Base-by-base conservation (phyloP, 2,329 filamentous ascomycete species). In the Fusarium sp. region DNA sequence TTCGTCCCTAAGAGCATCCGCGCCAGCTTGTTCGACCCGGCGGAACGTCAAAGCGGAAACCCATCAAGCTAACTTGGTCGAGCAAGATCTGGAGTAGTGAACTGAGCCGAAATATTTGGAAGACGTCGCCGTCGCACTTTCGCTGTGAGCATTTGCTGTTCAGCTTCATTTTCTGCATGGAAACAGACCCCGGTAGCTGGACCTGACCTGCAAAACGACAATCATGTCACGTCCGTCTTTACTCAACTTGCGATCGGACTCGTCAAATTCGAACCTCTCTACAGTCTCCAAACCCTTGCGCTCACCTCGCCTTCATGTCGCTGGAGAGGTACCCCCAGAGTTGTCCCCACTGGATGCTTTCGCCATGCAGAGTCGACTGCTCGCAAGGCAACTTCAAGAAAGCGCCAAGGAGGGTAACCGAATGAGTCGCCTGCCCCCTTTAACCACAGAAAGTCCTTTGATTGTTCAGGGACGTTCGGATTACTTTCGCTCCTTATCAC, bases 341-440 rank as follows among this genome's bases (percentile, higher is more conserved):
- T 86, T 98, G 60, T 98, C 96, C 10, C 96, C 96, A 13, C 87
- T 99, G 70, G 96, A 99, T 85, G 95, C 95, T 49, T 97, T 99
- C 78, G 95, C 95, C 24, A 87, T 95, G 67, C 95, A 98, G 78
- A 97, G 94, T 74, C 91, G 95, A 62, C 83, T 97, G 74, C 87
- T 99, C 54, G 94, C 94, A 41, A 92, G 90, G 81, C 92, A 97
- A 80, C 88, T 99, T 66, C 91, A 97, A 79, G 91, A 96, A 73
- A 91, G 88, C 69, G 87, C 89, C 76, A 90, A 88, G 76, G 87
- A 88, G 67, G 94, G 93, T 52, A 89, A 90, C 70, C 89, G 94
- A 62, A 88, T 98, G 81, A 98, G 94, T 81, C 88, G 95, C 44
- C 83, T 98, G 45, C 93, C 94, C 5, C 94, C 94, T 9, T 84